phyloP scores from a whole-genome alignment of 164 flowering plant species.

The Vitis vinifera region ASM3070453v1 NC_081810.1:14306001-14306500 shows the following conservation, averaged over 20 bases:
- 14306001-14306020: no score
- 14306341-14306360: not conserved
- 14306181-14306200: not conserved
- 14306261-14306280: no score
- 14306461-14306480: constrained; percentile 4
- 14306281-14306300: no score
- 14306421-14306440: constrained; percentile 14
- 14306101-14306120: not conserved
- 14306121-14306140: not conserved
- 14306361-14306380: not conserved
- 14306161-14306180: not conserved
- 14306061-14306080: not conserved
- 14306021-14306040: no score
- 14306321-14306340: no score
- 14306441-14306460: constrained; percentile 10
- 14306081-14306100: not conserved
- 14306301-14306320: no score
- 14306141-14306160: not conserved
- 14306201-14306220: not conserved
- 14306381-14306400: not conserved
- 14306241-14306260: not conserved
- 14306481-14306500: constrained; percentile 45
- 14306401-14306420: not conserved
- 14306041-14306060: not conserved
- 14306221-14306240: not conserved